Evolutionary conservation across 208 protist species (phyloP).

Genomic region (Leishmania mexicana): DNA sequence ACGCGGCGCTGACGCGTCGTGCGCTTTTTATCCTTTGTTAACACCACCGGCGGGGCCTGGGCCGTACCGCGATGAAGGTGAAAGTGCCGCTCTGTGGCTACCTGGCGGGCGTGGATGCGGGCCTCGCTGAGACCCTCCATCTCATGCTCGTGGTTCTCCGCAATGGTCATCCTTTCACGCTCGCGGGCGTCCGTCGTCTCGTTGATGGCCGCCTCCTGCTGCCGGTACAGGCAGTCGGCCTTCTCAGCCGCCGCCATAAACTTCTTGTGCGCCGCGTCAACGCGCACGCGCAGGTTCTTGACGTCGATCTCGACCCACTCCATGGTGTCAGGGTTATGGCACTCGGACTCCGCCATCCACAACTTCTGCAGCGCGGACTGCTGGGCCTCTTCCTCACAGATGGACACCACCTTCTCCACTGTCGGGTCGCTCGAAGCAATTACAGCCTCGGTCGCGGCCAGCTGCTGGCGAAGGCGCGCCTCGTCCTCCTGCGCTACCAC

Average conservation of each 20-base stretch:
- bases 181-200: conserved; percentile 73
- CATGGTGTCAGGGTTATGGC: conserved; percentile 51
- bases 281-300: conserved; percentile 44
- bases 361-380: conserved; percentile 58
- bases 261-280: conserved; percentile 39
- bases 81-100: conserved; percentile 68
- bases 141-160: conserved; percentile 61
- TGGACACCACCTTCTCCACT: conserved; percentile 44
- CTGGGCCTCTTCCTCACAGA: conserved; percentile 71
- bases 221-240: conserved; percentile 44
- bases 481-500: conserved; percentile 65
- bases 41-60: conserved; percentile 28
- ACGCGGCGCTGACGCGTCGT: conserved; percentile 52
- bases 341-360: conserved; percentile 52
- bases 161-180: conserved; percentile 54
- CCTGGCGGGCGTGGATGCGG: conserved; percentile 50
- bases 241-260: conserved; percentile 33
- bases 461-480: conserved; percentile 50
- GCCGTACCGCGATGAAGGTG: conserved; percentile 78
- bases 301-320: conserved; percentile 56
- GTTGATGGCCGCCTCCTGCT: conserved; percentile 74
- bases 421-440: conserved; percentile 44
- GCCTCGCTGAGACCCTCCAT: conserved; percentile 65
- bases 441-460: conserved; percentile 28
- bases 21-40: conserved; percentile 42